Conservation (phyloP, 73 alveolate species). For the Paramecium tetraurelia region DNA sequence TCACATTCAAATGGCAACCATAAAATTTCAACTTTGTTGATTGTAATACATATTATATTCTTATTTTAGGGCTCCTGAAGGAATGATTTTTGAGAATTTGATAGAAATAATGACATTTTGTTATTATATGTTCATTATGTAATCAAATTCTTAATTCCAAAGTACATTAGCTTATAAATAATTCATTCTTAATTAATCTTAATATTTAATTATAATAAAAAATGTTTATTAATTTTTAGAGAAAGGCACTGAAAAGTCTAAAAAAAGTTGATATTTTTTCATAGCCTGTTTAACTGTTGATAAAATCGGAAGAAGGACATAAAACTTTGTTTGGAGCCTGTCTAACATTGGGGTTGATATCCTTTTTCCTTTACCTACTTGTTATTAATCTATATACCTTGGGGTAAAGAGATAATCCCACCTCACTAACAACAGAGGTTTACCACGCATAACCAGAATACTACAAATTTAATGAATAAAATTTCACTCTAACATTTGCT, state of each 20-base stretch:
- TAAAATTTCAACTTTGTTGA: too few species aligned
- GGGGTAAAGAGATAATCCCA: not conserved
- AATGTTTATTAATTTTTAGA: not conserved
- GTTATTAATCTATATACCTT: not conserved
- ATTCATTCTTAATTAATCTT: not conserved
- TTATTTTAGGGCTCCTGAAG: too few species aligned
- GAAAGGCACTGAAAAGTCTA: not conserved
- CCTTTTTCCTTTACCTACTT: not conserved
- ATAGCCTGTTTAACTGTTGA: slow-evolving; percentile 20
- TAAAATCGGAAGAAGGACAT: slow-evolving; percentile 40
- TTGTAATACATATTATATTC: too few species aligned
- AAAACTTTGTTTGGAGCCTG: slow-evolving; percentile 34
- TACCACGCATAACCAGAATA: not conserved
- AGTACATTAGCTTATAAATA: not conserved
- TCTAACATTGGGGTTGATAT: not conserved
- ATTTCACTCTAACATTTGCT: slow-evolving; percentile 6
- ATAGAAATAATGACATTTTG: too few species aligned
- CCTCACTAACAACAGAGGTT: not conserved
- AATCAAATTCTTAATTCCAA: not conserved
- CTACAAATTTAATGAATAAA: not conserved
- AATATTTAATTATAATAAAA: not conserved
- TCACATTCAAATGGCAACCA: too few species aligned
- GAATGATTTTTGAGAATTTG: too few species aligned
- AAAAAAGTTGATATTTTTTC: not conserved
- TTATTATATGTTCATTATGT: not conserved